phyloP scores from a whole-genome alignment of 1,284 basidiomycete genomes.

The Ustanciosporium gigantosporum region DNA sequence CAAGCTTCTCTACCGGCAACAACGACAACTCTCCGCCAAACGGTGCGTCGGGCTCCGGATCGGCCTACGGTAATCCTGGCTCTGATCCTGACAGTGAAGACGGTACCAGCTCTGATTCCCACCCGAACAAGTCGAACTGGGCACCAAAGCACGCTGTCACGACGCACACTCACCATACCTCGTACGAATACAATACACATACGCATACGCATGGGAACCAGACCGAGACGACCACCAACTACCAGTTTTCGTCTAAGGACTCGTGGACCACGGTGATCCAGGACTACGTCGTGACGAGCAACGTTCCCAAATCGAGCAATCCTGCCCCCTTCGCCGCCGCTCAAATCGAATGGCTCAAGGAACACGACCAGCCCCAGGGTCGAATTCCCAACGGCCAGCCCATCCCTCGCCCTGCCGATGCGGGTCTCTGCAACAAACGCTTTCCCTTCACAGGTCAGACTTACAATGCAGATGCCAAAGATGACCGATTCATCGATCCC shows the following conservation, averaged over 20 bases:
- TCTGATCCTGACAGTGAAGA: no score
- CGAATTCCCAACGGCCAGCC: neutral
- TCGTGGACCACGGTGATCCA: neutral
- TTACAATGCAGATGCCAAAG: conserved; percentile 8
- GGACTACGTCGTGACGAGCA: conserved; percentile 15
- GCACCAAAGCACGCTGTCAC: no score
- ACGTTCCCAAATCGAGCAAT: conserved; percentile 6
- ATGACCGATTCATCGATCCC: conserved; percentile 9
- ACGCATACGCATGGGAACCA: no score
- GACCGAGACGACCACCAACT: no score
- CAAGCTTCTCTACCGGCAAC: no score
- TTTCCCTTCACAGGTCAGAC: conserved; percentile 17
- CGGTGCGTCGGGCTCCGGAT: no score
- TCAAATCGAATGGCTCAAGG: conserved; percentile 17
- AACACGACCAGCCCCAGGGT: neutral
- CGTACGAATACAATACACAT: no score
- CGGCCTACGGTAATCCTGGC: no score
- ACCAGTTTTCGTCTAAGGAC: neutral
- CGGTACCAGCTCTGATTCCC: no score
- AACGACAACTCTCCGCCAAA: no score
- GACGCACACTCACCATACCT: no score
- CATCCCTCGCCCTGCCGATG: conserved; percentile 19
- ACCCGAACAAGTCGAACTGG: no score
- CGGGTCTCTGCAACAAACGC: conserved; percentile 19
- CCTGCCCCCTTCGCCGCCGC: conserved; percentile 15